phyloP scores from a whole-genome alignment of 169 alveolate genomes.

The Cyclospora cayetanensis region DNA sequence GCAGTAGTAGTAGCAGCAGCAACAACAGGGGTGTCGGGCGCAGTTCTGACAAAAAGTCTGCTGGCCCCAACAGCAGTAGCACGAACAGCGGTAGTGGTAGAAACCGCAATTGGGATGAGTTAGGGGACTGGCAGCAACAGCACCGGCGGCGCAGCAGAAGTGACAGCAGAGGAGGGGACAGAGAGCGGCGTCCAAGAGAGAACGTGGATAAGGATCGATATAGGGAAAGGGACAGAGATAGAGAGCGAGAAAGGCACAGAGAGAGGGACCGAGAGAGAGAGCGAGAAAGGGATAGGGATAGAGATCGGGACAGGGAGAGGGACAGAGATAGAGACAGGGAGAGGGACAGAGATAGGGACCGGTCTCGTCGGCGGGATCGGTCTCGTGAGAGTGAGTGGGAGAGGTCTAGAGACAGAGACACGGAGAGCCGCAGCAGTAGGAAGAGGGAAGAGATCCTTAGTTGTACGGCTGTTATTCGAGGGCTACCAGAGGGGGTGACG shows the following conservation, averaged over 20 bases:
- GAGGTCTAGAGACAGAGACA: neutral
- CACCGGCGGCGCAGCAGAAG: slow-evolving; percentile 9
- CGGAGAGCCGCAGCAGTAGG: slow-evolving; percentile 1
- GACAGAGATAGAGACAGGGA: neutral
- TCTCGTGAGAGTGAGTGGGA: neutral
- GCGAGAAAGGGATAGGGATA: neutral
- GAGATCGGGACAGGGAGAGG: neutral
- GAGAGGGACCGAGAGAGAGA: neutral
- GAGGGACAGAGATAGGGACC: neutral
- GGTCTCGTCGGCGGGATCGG: neutral
- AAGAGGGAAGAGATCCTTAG: neutral
- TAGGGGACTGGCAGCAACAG: neutral
- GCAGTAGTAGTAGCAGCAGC: slow-evolving; percentile 17
- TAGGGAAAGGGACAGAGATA: neutral
- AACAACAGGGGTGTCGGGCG: neutral
- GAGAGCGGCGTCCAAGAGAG: neutral
- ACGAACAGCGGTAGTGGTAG: neutral
- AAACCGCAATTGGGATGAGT: neutral
- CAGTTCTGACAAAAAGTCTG: neutral
- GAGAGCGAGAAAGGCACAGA: neutral
- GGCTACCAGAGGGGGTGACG: neutral
- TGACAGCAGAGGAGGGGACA: neutral
- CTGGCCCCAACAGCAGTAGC: neutral
- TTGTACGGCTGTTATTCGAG: slow-evolving; percentile 23
- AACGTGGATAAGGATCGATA: neutral